Conservation (phyloP, 768 basidiomycete species). For the Tephrocybe sp. region DNA sequence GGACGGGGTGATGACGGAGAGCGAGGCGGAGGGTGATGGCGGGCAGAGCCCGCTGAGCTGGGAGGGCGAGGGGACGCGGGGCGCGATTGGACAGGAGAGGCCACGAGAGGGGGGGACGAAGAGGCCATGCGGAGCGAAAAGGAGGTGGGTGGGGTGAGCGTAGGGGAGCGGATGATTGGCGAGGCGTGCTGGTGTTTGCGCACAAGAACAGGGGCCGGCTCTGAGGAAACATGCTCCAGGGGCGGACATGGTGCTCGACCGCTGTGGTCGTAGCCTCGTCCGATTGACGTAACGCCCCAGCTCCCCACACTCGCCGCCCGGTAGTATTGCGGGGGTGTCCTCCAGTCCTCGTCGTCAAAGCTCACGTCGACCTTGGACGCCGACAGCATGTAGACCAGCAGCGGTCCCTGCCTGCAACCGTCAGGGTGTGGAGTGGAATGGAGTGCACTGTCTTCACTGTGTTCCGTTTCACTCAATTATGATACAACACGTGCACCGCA, state of each 20-base stretch:
- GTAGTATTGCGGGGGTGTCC: slow-evolving; percentile 51
- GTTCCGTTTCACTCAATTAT: slow-evolving; percentile 1
- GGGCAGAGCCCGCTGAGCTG: slow-evolving; percentile 24
- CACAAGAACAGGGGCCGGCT: slow-evolving; percentile 25
- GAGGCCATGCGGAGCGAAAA: slow-evolving; percentile 27
- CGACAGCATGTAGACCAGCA: slow-evolving; percentile 55
- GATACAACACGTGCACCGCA: slow-evolving; percentile 10
- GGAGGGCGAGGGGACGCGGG: slow-evolving; percentile 31
- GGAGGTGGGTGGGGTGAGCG: slow-evolving; percentile 21
- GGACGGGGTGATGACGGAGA: slow-evolving; percentile 64
- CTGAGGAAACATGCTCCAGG: slow-evolving; percentile 16
- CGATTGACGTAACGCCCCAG: slow-evolving; percentile 85
- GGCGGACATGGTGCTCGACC: slow-evolving; percentile 24
- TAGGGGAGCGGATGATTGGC: slow-evolving; percentile 22
- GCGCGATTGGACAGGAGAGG: slow-evolving; percentile 33
- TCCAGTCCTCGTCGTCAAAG: slow-evolving; percentile 76
- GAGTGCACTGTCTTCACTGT: not conserved
- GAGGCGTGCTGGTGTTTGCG: slow-evolving; percentile 38
- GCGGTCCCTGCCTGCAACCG: too few species aligned
- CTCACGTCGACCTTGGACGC: slow-evolving; percentile 57
- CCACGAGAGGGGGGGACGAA: slow-evolving; percentile 28
- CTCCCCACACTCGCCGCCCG: slow-evolving; percentile 70
- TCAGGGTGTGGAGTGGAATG: slow-evolving; percentile 11
- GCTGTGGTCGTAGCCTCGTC: slow-evolving; percentile 60
- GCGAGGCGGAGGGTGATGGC: slow-evolving; percentile 31